Base-by-base conservation (phyloP, 257 asterid genomes). In the Penstemon newberryi region DNA sequence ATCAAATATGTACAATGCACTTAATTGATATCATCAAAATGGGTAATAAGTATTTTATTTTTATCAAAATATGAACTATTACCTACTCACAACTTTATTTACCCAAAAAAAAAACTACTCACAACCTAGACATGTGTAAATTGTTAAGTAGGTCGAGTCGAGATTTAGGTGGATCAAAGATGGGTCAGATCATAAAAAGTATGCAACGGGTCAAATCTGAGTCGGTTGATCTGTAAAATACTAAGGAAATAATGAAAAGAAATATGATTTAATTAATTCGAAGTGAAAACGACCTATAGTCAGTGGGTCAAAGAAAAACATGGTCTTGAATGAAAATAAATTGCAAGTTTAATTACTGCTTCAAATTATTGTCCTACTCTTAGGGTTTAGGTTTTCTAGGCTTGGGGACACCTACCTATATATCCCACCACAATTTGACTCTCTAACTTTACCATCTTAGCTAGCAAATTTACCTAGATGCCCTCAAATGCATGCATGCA, bases 221-320 rank as follows among this genome's bases (percentile, higher is more conserved):
- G 33, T 25, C 33, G 33, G 33, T 25, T 25, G 33, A 25, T 25
- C 2, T 25, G 9, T 3, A 7, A 6, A 7, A 2, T 6, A 55
- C 7, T 3, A 0, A 9, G 3, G 10, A 39, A 4, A 6, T 3
- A 58, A 40, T 5, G 7, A n/a, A 7, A 11, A 6, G 12, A 42
- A 42, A 10, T 42, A 61, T 42, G 18, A 66, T 8, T 3, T 5
- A 45, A 43, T 7, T 56, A 25, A 25, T 58, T 38, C n/a, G 61
- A 50, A 60, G 8, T 70, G 55, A 70, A 60, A 50, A 53, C 7
- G 62, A 51, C 37, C 3, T 19, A n/a, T 46, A 13, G 52, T 38
- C 9, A 53, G 63, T 11, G 8, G 71, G 85, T 80, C 85, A 77
- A 79, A 75, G 80, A 73, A 25, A 25, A 79, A 80, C 82, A 73